These are phyloP conservation scores for Rhodomyrtus tomentosa DNA, from an alignment of 345 rosid genomes.

Conservation along the genomic window DNA sequence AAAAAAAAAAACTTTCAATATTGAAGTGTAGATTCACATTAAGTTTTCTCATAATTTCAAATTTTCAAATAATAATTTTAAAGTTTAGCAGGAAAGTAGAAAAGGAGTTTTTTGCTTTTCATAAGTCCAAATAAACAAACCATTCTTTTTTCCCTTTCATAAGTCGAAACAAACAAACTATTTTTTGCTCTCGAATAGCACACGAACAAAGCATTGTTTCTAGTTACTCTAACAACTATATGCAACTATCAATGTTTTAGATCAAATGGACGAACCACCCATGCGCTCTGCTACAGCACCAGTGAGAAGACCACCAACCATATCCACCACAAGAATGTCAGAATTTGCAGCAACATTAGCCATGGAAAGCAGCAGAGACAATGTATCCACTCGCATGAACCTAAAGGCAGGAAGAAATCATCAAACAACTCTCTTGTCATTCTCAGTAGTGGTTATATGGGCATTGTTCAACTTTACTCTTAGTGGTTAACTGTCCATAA, in stretches of 20 bases:
- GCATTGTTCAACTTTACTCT: neutral
- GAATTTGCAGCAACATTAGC: slow-evolving; percentile 67
- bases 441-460: neutral
- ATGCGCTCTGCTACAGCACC: slow-evolving; percentile 93
- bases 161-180: neutral
- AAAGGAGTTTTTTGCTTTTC: neutral
- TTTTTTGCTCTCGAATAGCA: neutral
- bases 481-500: neutral
- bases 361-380: slow-evolving; percentile 79
- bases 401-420: slow-evolving; percentile 22
- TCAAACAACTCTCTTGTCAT: neutral
- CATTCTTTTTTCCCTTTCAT: neutral
- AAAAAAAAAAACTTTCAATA: no score
- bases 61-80: neutral
- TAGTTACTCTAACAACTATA: neutral
- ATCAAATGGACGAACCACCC: slow-evolving; percentile 43
- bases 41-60: no score
- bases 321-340: slow-evolving; percentile 82
- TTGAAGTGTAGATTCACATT: neutral
- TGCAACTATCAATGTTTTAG: neutral
- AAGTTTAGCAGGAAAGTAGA: neutral
- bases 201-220: neutral
- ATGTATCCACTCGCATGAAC: slow-evolving; percentile 64
- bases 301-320: slow-evolving; percentile 88
- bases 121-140: no score